Evolutionary conservation across 495 filamentous ascomycete species (phyloP).

Genomic region (Parathielavia hyrcaniae): DNA sequence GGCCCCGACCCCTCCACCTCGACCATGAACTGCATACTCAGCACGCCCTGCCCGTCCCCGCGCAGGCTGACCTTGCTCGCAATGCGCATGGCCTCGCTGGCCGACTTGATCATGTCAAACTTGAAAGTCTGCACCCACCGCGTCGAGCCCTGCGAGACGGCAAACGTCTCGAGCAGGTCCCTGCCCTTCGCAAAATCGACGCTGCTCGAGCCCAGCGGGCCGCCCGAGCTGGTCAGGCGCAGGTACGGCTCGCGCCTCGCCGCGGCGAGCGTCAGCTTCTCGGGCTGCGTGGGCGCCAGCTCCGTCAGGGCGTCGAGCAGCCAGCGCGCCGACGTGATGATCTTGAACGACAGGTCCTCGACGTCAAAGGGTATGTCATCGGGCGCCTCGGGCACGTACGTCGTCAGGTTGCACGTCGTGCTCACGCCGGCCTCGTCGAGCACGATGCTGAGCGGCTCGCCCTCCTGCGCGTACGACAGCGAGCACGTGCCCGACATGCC

Average conservation of each 20-base stretch:
- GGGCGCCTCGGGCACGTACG: conserved; percentile 65
- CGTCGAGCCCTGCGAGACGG: conserved; percentile 49
- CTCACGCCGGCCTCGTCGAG: conserved; percentile 79
- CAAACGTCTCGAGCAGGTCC: conserved; percentile 71
- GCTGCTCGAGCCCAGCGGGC: conserved; percentile 63
- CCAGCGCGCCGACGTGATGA: conserved; percentile 84
- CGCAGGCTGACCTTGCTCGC: conserved; percentile 89
- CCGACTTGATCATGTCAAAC: conserved; percentile 76
- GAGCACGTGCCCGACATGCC: conserved; percentile 78
- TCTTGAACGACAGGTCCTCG: conserved; percentile 75
- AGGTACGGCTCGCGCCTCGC: conserved; percentile 63
- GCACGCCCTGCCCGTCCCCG: conserved; percentile 76
- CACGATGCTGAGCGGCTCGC: conserved; percentile 70
- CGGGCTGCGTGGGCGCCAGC: conserved; percentile 65
- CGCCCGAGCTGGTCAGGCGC: conserved; percentile 63
- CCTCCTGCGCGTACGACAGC: conserved; percentile 64
- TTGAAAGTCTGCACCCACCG: conserved; percentile 61
- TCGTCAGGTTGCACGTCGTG: conserved; percentile 87
- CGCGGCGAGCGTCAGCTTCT: conserved; percentile 54
- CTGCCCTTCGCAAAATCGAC: conserved; percentile 77
- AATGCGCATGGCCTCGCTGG: conserved; percentile 78
- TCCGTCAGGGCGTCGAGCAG: conserved; percentile 80
- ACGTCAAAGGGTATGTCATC: conserved; percentile 79
- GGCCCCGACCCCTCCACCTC: conserved; percentile 53
- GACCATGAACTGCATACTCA: conserved; percentile 96